Evolutionary conservation across 1,139 yeast species (phyloP).

Genomic region (Sugiyamaella novakii): DNA sequence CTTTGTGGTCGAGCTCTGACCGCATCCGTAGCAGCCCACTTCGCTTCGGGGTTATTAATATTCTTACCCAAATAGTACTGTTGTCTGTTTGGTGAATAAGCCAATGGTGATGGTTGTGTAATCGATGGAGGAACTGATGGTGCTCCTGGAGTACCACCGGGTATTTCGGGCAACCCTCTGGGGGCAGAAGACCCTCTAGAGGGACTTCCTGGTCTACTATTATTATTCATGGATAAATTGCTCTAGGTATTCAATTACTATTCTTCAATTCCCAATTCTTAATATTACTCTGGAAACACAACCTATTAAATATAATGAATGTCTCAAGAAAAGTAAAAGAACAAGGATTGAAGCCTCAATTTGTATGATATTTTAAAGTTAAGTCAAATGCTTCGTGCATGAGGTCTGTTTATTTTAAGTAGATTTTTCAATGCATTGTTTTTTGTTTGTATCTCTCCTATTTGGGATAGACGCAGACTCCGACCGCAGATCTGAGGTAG

Average conservation of each 20-base stretch:
- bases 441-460: conserved; percentile 15
- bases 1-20: too few relatives aligned
- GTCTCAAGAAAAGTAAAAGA: not conserved
- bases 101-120: conserved; percentile 24
- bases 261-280: not conserved
- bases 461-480: conserved; percentile 9
- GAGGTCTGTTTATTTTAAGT: too few relatives aligned
- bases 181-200: conserved; percentile 19
- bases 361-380: not conserved
- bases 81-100: conserved; percentile 31
- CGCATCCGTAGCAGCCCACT: too few relatives aligned
- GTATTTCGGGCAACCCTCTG: conserved; percentile 28
- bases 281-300: too few relatives aligned
- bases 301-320: not conserved
- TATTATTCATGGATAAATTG: conserved; percentile 2
- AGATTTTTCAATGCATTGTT: too few relatives aligned
- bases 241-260: too few relatives aligned
- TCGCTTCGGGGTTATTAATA: not conserved
- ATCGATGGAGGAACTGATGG: conserved; percentile 8
- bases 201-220: conserved; percentile 10
- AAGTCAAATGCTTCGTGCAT: not conserved
- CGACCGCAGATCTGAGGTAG: not conserved
- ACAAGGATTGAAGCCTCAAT: not conserved
- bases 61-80: conserved; percentile 31
- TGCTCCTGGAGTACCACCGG: conserved; percentile 14